Evolutionary conservation across 495 filamentous ascomycete genomes (phyloP).

Genomic region (Penicillium goetzii): DNA sequence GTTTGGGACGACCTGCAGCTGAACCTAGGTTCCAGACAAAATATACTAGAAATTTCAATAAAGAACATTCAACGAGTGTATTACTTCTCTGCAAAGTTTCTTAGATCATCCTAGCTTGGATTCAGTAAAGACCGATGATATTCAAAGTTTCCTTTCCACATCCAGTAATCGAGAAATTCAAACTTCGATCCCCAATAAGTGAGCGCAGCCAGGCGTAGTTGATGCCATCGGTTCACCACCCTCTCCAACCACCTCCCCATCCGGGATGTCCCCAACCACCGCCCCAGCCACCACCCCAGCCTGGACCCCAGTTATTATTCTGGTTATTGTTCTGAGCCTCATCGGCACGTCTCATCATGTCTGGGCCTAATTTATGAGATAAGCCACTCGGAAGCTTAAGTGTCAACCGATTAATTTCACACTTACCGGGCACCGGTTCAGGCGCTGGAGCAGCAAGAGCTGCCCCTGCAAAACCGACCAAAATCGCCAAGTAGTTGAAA

Average conservation of each 20-base stretch:
- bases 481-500: not conserved
- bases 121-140: not conserved
- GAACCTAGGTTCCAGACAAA: no score
- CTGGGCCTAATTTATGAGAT: not conserved
- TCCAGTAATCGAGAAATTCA: not conserved
- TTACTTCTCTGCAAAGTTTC: not conserved
- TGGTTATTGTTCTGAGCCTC: constrained; percentile 7
- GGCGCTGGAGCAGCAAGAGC: constrained; percentile 5
- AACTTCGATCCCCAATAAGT: not conserved
- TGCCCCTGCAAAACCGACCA: not conserved
- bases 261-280: constrained; percentile 6
- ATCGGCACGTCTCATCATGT: constrained; percentile 6
- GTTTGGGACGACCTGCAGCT: no score
- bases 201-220: not conserved
- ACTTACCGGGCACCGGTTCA: constrained; percentile 1
- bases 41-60: not conserved
- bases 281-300: constrained; percentile 4
- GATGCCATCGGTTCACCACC: not conserved
- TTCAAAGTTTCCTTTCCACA: not conserved
- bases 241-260: constrained; percentile 8
- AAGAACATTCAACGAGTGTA: not conserved
- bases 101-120: not conserved
- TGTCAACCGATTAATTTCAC: not conserved
- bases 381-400: not conserved
- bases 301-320: constrained; percentile 3